Evolutionary conservation across 805 yeast species (phyloP), one percentile per base, ranked within the genome.

Genomic region (Zygotorulaspora chibaensis): DNA sequence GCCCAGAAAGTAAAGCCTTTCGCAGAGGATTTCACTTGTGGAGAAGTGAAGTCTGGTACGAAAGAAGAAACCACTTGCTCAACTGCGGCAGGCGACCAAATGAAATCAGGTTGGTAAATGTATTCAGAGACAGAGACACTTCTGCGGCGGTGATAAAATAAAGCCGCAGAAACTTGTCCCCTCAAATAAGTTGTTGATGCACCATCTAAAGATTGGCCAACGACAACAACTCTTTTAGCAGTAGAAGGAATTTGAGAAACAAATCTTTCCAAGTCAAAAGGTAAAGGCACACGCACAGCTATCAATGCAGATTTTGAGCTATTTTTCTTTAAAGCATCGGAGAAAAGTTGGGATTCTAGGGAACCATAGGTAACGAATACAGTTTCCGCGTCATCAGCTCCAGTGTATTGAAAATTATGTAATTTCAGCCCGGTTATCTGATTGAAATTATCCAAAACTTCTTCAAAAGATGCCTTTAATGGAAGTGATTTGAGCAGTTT

Each of bases 361-460:
- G 93, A 73, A 18, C 96, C 95, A 53, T 84, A 81, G n/a, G 82
- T 73, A 28, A 89, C 91, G 63, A 86, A 82, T n/a, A 90, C 86
- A 18, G 84, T 79, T 37, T 77, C 78, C 8, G 96, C 83, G 45
- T 72, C 65, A 8, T 63, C 62, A 43, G 72, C 71, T 43, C 96
- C 96, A 48, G 63, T 68, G 66, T 83, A 87, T 65, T 86, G 51
- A 43, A 65, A 65, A 40, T 65, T 61, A 41, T 55, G 56, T 46
- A 65, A 47, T 15, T 53, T 56, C 40, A 38, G 43, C 1, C 55
- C 52, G 12, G 66, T 52, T 3, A 50, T 29, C 37, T 60, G 60
- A 41, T 62, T 62, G 45, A 63, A 65, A 12, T 44, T 46, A 29
- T 53, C 55, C 40, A 65, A 45, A 35, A 63, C 52, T 15, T 56